phyloP scores from a whole-genome alignment of 2,329 filamentous ascomycete species.

The Macrophomina tecta region DNA sequence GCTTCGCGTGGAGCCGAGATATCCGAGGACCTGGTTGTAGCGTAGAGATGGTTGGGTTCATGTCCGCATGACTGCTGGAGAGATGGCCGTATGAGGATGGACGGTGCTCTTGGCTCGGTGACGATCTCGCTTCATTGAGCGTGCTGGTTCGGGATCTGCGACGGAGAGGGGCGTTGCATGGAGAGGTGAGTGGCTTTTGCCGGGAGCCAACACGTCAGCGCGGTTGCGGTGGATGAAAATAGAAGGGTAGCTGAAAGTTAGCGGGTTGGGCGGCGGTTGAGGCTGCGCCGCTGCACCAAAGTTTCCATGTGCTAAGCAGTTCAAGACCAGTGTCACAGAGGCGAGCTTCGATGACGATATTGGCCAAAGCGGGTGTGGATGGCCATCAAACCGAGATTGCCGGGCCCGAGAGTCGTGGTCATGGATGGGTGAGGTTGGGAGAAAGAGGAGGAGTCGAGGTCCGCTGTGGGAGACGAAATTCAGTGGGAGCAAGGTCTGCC shows the following conservation, averaged over 20 bases:
- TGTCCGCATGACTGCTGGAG: slow-evolving; percentile 13
- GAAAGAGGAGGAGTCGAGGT: background rate
- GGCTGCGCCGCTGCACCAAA: background rate
- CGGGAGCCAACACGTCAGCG: slow-evolving; percentile 4
- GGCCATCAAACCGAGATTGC: background rate
- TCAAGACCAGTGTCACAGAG: background rate
- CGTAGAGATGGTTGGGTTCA: background rate
- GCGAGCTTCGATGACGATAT: background rate
- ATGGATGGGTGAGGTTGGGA: background rate
- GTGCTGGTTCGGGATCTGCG: slow-evolving; percentile 17
- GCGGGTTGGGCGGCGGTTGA: background rate
- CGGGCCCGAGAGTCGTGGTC: background rate
- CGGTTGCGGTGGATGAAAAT: background rate
- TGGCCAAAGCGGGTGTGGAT: background rate
- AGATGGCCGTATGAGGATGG: slow-evolving; percentile 17
- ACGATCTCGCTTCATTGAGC: slow-evolving; percentile 22
- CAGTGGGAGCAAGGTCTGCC: background rate
- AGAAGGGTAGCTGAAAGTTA: background rate
- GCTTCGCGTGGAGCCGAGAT: slow-evolving; percentile 14
- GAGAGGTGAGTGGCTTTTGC: slow-evolving; percentile 1
- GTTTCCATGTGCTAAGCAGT: background rate
- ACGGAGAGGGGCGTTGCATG: background rate
- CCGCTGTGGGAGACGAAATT: background rate
- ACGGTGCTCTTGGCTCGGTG: slow-evolving; percentile 13
- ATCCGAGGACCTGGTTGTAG: slow-evolving; percentile 3